Percentiles rank a stretch among this genome's conserved stretches.
phyloP scores from a whole-genome alignment of 192 early-diverging fungal genomes.

The Dissophora globulifera region DNA sequence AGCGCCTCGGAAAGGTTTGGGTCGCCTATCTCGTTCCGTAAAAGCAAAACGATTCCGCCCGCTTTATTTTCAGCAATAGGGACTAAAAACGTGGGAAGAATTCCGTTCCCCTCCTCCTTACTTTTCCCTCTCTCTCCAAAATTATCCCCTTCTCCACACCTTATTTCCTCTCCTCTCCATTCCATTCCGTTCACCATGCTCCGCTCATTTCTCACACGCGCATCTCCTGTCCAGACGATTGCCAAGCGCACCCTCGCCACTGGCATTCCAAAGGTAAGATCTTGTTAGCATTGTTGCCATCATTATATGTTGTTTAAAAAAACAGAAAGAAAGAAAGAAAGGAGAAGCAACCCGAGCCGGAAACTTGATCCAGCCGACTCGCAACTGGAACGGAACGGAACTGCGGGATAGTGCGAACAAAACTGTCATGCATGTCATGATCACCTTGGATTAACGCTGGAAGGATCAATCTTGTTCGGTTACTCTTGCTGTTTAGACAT shows the following conservation, averaged over 20 bases:
- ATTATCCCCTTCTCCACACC: background rate
- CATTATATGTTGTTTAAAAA: background rate
- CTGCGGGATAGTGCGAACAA: too few species aligned
- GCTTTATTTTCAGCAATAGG: too few species aligned
- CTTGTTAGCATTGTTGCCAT: background rate
- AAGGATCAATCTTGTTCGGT: background rate
- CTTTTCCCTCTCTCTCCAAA: too few species aligned
- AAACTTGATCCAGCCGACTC: too few species aligned
- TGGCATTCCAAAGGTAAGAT: slow-evolving; percentile 52
- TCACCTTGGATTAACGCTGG: too few species aligned
- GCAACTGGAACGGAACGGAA: too few species aligned
- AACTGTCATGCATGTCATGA: too few species aligned
- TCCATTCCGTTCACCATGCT: slow-evolving; percentile 24
- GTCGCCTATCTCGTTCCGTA: too few species aligned
- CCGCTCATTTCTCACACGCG: slow-evolving; percentile 34
- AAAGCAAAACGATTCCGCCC: too few species aligned
- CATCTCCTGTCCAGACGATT: slow-evolving; percentile 11
- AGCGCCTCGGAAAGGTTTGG: too few species aligned
- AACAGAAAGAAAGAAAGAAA: background rate
- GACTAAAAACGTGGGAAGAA: too few species aligned
- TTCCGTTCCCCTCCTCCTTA: too few species aligned
- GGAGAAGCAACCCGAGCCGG: background rate
- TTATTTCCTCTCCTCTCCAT: slow-evolving; percentile 3
- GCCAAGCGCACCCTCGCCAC: slow-evolving; percentile 28
- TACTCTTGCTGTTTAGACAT: slow-evolving; percentile 9